Evolutionary conservation across 75 land plant species (phyloP).

Genomic region (Ceratopteris richardii): DNA sequence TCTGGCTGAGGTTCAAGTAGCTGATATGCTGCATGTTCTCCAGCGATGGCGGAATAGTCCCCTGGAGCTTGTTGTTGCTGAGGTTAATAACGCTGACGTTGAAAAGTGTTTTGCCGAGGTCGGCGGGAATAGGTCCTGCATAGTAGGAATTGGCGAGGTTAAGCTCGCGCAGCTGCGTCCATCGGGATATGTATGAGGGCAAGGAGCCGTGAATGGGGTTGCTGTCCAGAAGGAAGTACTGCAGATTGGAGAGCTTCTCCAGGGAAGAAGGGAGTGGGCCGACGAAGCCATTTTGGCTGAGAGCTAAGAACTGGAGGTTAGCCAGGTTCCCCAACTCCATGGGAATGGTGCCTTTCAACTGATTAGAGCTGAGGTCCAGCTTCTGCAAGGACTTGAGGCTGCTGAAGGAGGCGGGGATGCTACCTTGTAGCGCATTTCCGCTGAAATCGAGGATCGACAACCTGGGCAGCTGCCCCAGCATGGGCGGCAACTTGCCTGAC

Average conservation of each 20-base stretch:
- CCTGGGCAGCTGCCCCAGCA: conserved; percentile 10
- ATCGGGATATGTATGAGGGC: background rate
- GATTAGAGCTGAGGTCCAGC: conserved; percentile 22
- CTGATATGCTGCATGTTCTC: conserved; percentile 16
- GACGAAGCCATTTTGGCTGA: conserved; percentile 11
- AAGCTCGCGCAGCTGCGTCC: conserved; percentile 4
- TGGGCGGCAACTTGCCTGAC: conserved; percentile 29
- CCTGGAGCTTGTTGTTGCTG: conserved; percentile 33
- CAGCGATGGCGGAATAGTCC: conserved; percentile 29
- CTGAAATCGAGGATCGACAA: conserved; percentile 26
- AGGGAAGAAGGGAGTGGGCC: conserved; percentile 18
- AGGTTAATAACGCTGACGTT: conserved; percentile 24
- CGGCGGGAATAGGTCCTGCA: conserved; percentile 1
- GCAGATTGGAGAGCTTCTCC: conserved; percentile 1
- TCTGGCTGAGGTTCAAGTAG: conserved; percentile 29
- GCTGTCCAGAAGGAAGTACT: conserved; percentile 8
- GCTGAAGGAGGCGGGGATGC: conserved; percentile 13
- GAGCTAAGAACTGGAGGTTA: conserved; percentile 12
- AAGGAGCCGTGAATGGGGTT: conserved; percentile 8
- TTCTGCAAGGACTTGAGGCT: conserved; percentile 5
- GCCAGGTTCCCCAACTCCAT: conserved; percentile 14
- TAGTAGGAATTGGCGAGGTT: conserved; percentile 4
- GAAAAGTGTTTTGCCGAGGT: background rate
- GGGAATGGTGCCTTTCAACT: conserved; percentile 22
- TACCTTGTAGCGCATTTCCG: conserved; percentile 14